Percentiles rank a stretch among this genome's conserved stretches.
phyloP scores from a whole-genome alignment of 305 asterid genomes.

The Fraxinus dipetala region DNA sequence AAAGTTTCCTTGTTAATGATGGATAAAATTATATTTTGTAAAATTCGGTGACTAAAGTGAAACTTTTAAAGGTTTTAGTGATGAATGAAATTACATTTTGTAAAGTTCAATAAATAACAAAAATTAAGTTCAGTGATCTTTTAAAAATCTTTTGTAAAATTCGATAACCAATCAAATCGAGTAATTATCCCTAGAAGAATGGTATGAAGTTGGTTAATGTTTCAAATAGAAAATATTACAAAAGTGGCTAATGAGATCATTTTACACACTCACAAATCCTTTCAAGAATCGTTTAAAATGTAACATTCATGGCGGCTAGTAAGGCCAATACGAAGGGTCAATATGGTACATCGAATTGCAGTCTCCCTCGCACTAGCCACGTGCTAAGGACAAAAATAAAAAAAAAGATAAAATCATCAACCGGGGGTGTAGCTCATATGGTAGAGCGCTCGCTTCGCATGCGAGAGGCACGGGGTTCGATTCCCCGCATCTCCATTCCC shows the following conservation, averaged over 20 bases:
- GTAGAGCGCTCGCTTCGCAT: constrained; percentile 99
- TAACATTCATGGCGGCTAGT: background rate
- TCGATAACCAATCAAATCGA: too few relatives aligned
- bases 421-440: constrained; percentile 30
- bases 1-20: too few relatives aligned
- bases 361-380: background rate
- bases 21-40: too few relatives aligned
- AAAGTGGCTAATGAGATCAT: background rate
- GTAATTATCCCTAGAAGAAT: too few relatives aligned
- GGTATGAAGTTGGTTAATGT: background rate
- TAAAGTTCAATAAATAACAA: too few relatives aligned
- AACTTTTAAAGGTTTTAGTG: too few relatives aligned
- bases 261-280: background rate
- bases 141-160: too few relatives aligned
- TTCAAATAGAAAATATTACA: background rate
- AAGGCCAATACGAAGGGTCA: background rate
- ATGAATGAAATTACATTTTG: too few relatives aligned
- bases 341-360: background rate
- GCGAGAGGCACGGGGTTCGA: constrained; percentile 99
- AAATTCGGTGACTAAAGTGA: too few relatives aligned
- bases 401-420: background rate
- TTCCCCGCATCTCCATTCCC: constrained; percentile 90
- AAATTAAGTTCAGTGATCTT: too few relatives aligned
- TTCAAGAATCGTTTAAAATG: background rate
- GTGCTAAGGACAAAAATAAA: background rate